These are phyloP conservation scores for Colletotrichum endophyticum DNA, from an alignment of 2,329 filamentous ascomycete genomes.

Conservation along the genomic window DNA sequence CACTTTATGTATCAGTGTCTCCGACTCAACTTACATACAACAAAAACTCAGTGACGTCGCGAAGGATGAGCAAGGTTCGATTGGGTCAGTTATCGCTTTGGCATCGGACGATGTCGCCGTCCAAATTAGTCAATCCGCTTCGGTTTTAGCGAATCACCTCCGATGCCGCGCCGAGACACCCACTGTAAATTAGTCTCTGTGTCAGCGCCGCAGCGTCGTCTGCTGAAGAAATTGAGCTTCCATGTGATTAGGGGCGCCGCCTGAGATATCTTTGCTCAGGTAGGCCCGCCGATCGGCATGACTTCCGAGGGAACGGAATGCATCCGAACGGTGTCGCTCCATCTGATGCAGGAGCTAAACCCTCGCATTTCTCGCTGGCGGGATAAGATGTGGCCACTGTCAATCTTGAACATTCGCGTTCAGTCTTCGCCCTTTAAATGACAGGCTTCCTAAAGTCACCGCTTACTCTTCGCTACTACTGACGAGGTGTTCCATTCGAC, in stretches of 20 bases:
- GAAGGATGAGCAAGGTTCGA: not conserved
- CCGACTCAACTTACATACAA: not conserved
- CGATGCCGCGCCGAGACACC: conserved; percentile 1
- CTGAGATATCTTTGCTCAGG: not conserved
- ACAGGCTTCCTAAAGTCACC: not conserved
- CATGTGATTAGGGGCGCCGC: not conserved
- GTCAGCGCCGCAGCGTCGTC: not conserved
- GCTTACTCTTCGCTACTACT: not conserved
- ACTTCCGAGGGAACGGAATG: not conserved
- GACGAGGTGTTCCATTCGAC: not conserved
- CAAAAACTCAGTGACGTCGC: not conserved
- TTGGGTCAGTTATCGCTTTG: not conserved
- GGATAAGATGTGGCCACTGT: not conserved
- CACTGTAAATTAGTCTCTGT: not conserved
- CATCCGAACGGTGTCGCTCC: not conserved
- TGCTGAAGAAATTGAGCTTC: not conserved
- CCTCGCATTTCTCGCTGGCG: not conserved
- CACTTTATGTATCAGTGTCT: not conserved
- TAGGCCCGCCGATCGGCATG: not conserved
- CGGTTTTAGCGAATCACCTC: not conserved
- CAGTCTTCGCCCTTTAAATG: not conserved
- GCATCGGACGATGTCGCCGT: not conserved
- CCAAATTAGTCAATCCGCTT: not conserved
- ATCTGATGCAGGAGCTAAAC: not conserved
- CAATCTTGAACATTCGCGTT: not conserved